These are phyloP conservation scores for Leccinum pellstonianum DNA, from an alignment of 768 basidiomycete species.

Conservation along the genomic window DNA sequence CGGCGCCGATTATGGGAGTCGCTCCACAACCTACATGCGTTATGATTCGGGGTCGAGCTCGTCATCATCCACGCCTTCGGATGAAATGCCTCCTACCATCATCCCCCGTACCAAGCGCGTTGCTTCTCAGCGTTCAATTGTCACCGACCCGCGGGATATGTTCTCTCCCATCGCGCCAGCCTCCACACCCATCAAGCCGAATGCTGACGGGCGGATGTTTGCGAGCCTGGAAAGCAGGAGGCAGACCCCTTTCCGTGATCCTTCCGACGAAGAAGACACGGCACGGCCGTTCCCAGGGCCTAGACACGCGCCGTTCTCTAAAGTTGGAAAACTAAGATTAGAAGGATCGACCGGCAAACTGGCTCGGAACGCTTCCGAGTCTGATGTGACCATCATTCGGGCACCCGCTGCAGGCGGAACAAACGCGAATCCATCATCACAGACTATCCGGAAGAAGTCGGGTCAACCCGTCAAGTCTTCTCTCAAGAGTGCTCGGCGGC, in stretches of 20 bases:
- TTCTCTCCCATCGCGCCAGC: constrained; percentile 44
- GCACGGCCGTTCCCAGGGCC: constrained; percentile 21
- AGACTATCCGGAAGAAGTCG: constrained; percentile 81
- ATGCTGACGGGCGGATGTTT: constrained; percentile 6
- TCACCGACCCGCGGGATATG: constrained; percentile 24
- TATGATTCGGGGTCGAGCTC: constrained; percentile 35
- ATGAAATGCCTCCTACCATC: constrained; percentile 35
- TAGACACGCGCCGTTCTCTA: constrained; percentile 21
- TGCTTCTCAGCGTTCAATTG: constrained; percentile 27
- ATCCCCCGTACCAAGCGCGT: constrained; percentile 39
- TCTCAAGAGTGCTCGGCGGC: constrained; percentile 68
- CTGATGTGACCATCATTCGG: constrained; percentile 7
- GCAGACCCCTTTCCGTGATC: constrained; percentile 22
- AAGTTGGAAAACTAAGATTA: constrained; percentile 25
- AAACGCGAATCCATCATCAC: constrained; percentile 19
- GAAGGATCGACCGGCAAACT: constrained; percentile 23
- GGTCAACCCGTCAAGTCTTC: constrained; percentile 92
- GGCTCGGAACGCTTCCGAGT: constrained; percentile 25
- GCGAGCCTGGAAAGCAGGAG: constrained; percentile 16
- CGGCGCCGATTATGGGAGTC: constrained; percentile 3
- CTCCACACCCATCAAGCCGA: constrained; percentile 34
- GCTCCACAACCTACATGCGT: constrained; percentile 7
- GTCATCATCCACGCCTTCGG: constrained; percentile 38
- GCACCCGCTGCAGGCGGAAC: background rate
- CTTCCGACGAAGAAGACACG: constrained; percentile 33